Conservation (phyloP, 2,329 filamentous ascomycete species). For the Ascochyta rabiei region DNA sequence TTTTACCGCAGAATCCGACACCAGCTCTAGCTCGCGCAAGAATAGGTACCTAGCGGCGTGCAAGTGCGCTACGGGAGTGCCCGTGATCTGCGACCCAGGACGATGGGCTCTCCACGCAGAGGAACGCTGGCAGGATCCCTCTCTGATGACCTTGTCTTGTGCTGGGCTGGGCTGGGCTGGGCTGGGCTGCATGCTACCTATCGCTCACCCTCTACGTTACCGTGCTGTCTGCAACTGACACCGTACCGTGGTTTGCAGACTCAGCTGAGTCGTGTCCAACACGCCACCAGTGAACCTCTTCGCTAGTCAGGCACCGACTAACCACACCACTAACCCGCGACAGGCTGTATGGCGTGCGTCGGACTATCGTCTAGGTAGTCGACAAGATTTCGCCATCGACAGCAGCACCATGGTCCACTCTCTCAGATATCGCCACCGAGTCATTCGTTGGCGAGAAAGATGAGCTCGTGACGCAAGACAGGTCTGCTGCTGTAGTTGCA, state of each 20-base stretch:
- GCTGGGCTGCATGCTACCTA: not conserved
- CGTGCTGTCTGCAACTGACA: too few relatives aligned
- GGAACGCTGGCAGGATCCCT: too few relatives aligned
- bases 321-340: slow-evolving; percentile 1
- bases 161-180: not conserved
- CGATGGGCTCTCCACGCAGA: not conserved
- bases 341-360: slow-evolving; percentile 1
- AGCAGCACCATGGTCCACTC: not conserved
- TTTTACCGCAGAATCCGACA: not conserved
- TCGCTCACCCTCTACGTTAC: not conserved
- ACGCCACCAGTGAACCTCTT: not conserved
- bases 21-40: slow-evolving; percentile 4
- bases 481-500: not conserved
- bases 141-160: not conserved
- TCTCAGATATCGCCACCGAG: not conserved
- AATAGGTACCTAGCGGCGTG: slow-evolving; percentile 5
- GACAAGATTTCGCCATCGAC: slow-evolving; percentile 3
- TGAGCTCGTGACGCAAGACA: not conserved
- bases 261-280: slow-evolving; percentile 1
- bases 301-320: slow-evolving; percentile 17
- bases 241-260: not conserved
- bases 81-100: slow-evolving; percentile 24
- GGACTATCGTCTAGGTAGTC: slow-evolving; percentile 6
- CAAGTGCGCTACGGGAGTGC: slow-evolving; percentile 19
- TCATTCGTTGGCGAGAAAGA: not conserved